These are phyloP conservation scores for Suillus alpinus DNA, from an alignment of 768 basidiomycete species.

Conservation along the genomic window DNA sequence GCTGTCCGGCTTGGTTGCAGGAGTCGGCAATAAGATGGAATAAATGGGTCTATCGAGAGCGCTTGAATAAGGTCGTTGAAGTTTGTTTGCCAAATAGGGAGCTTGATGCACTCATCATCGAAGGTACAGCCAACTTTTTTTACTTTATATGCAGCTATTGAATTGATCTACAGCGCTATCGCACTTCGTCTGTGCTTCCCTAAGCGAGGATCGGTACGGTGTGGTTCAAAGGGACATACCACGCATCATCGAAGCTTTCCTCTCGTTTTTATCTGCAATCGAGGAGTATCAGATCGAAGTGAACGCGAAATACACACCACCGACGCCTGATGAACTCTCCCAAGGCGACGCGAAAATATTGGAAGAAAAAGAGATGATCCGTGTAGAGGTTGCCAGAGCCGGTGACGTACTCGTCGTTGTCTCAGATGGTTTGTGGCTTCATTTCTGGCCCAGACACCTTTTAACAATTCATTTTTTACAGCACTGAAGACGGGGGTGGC, in stretches of 20 bases:
- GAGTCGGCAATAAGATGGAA: conserved; percentile 23
- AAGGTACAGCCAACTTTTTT: conserved; percentile 42
- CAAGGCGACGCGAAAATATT: conserved; percentile 31
- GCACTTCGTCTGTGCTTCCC: conserved; percentile 64
- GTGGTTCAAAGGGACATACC: conserved; percentile 85
- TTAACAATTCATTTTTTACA: conserved; percentile 22
- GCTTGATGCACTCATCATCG: conserved; percentile 57
- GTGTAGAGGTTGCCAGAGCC: conserved; percentile 53
- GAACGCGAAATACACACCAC: conserved; percentile 36
- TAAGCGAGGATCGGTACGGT: conserved; percentile 79
- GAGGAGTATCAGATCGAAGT: conserved; percentile 65
- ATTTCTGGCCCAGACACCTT: not conserved
- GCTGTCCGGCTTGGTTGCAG: conserved; percentile 32
- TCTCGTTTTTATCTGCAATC: conserved; percentile 61
- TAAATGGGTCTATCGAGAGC: conserved; percentile 58
- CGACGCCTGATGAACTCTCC: conserved; percentile 32
- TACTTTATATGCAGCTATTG: not conserved
- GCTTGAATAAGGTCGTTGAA: conserved; percentile 52
- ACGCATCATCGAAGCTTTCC: conserved; percentile 72
- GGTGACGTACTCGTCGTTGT: conserved; percentile 52
- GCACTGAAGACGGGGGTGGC: conserved; percentile 67
- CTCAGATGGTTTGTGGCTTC: conserved; percentile 51
- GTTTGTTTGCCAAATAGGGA: conserved; percentile 57
- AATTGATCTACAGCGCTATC: conserved; percentile 51
- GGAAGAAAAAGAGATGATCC: conserved; percentile 35